Evolutionary conservation across 73 alveolate species (phyloP).

Genomic region (Paramecium biaurelia): DNA sequence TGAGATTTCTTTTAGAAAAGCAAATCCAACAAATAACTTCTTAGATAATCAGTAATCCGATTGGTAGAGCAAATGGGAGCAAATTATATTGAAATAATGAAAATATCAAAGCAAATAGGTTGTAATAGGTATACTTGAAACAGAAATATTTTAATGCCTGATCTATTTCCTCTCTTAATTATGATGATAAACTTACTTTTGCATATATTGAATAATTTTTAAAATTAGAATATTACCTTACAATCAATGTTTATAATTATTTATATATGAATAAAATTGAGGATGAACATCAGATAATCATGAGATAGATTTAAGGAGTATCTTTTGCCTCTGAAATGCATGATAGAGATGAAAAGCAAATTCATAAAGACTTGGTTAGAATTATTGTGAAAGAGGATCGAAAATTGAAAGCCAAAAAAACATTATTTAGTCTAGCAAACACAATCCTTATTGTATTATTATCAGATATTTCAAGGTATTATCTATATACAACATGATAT

Average conservation of each 20-base stretch:
- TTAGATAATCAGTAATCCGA: neutral
- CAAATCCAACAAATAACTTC: neutral
- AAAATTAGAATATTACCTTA: neutral
- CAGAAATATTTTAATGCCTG: neutral
- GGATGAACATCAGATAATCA: neutral
- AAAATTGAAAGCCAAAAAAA: neutral
- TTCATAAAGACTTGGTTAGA: neutral
- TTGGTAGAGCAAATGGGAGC: neutral
- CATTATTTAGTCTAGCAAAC: neutral
- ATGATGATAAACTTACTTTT: neutral
- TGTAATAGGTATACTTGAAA: neutral
- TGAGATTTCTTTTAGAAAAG: neutral
- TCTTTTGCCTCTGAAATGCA: slow-evolving; percentile 26
- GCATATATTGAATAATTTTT: neutral
- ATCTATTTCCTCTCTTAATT: neutral
- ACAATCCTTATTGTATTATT: neutral
- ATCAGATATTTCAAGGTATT: neutral
- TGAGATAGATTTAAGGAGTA: neutral
- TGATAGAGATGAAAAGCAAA: slow-evolving; percentile 3
- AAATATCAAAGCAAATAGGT: neutral
- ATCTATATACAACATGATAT: neutral
- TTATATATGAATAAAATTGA: neutral
- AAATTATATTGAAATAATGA: neutral
- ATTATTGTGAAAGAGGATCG: neutral
- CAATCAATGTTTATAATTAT: neutral